Base-by-base conservation (phyloP, 2,329 filamentous ascomycete genomes). In the Pyrenophora seminiperda region DNA sequence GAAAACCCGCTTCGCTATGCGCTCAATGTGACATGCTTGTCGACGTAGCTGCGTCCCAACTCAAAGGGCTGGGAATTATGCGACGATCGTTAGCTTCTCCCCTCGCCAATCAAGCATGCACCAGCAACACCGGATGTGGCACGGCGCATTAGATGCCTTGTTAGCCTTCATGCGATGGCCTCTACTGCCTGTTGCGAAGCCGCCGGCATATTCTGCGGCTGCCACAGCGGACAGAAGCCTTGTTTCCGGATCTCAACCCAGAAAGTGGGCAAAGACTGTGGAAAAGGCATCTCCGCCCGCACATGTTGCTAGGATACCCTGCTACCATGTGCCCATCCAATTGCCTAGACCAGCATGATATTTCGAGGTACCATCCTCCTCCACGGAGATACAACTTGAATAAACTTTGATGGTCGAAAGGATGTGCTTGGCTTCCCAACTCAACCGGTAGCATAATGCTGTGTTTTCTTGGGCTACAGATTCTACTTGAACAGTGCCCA, bases 21-120 rank as follows among this genome's bases (percentile, higher is more conserved):
- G 34, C 29, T 40, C 18, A 11, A 27, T 4, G 13, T 11, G 24
- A 27, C 24, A 27, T 10, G 24, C 24, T 9, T 27, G 24, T 11
- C 24, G 9, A 13, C 7, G n/a, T 24, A 36, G 17, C 38, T 42
- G 30, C 38, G 14, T 30, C 38, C 27, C 38, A 36, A 29, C 36
- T 37, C 41, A 19, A 31, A 47, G 30, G 38, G 45, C 31, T 36
- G 42, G 30, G 38, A 22, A 22, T 47, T 42, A 20, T 47, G 38
- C 38, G 31, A 39, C 45, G 18, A 30, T 36, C 37, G 13, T 20
- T 29, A 34, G 38, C 17, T 47, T 17, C 18, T 24, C 5, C 18
- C 22, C 33, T 36, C 22, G n/a, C 38, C 38, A 47, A 47, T 47
- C 45, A 42, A 31, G 7, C 19, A 27, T 36, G 34, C 22, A 29